phyloP scores from a whole-genome alignment of 2,329 filamentous ascomycete genomes.

The Pseudogymnoascus verrucosus region DNA sequence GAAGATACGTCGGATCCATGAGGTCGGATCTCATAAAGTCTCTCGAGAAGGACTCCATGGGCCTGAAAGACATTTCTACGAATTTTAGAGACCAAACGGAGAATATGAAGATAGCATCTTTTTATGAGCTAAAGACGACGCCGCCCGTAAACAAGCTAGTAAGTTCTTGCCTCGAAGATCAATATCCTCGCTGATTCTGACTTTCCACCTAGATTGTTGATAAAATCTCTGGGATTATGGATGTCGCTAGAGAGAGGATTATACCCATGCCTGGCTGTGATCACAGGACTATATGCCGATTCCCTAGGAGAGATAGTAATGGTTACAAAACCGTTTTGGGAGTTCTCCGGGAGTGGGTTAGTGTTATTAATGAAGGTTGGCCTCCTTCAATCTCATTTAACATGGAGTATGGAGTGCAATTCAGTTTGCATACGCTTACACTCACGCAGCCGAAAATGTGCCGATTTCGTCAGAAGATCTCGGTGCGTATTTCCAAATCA shows the following conservation, averaged over 20 bases:
- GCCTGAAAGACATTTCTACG: slow-evolving; percentile 12
- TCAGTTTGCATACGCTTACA: not conserved
- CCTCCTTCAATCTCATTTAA: not conserved
- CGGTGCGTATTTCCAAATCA: not conserved
- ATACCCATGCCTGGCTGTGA: slow-evolving; percentile 14
- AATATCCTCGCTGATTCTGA: not conserved
- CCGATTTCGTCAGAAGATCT: not conserved
- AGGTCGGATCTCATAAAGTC: slow-evolving; percentile 12
- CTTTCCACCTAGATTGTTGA: slow-evolving; percentile 11
- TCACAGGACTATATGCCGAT: slow-evolving; percentile 15
- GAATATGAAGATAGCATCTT: slow-evolving; percentile 16
- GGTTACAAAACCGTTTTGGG: not conserved
- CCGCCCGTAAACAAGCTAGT: not conserved
- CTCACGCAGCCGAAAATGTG: not conserved
- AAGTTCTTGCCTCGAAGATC: not conserved
- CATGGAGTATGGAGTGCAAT: not conserved
- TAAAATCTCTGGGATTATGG: slow-evolving; percentile 8
- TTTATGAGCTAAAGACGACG: slow-evolving; percentile 13
- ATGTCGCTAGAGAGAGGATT: slow-evolving; percentile 10
- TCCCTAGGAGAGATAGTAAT: not conserved
- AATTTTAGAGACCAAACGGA: slow-evolving; percentile 16
- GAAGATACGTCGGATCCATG: not conserved
- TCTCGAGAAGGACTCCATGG: slow-evolving; percentile 11
- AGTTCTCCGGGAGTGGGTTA: not conserved
- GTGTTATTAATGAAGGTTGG: not conserved